phyloP scores from a whole-genome alignment of 495 filamentous ascomycete genomes.

The Paragyromitra xinjiangensis region DNA sequence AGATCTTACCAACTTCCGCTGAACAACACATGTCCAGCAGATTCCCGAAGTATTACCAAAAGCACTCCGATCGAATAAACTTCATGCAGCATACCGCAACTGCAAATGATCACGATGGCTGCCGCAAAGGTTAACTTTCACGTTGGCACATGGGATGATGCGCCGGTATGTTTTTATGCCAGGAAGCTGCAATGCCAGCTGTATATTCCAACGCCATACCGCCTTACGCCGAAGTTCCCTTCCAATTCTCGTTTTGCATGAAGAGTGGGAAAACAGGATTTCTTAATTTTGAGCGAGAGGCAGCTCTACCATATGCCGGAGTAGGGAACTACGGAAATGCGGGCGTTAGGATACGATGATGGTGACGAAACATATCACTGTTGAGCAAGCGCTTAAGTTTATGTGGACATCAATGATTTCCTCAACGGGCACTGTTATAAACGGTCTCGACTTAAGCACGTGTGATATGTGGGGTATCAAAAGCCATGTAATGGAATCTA shows the following conservation, averaged over 20 bases:
- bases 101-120: not conserved
- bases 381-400: too few relatives aligned
- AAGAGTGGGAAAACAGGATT: not conserved
- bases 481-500: too few relatives aligned
- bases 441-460: too few relatives aligned
- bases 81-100: constrained; percentile 5
- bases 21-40: not conserved
- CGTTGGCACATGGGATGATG: not conserved
- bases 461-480: too few relatives aligned
- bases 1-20: not conserved
- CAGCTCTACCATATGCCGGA: not conserved
- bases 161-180: not conserved
- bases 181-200: not conserved
- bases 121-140: not conserved
- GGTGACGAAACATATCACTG: too few relatives aligned
- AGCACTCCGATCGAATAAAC: not conserved
- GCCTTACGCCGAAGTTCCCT: not conserved
- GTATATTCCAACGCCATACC: not conserved
- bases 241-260: not conserved
- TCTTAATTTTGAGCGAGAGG: not conserved
- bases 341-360: not conserved
- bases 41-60: not conserved
- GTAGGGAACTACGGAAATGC: not conserved
- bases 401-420: too few relatives aligned
- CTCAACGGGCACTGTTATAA: too few relatives aligned